Evolutionary conservation across 2,329 filamentous ascomycete species (phyloP).

Genomic region (Aphanocladium album): DNA sequence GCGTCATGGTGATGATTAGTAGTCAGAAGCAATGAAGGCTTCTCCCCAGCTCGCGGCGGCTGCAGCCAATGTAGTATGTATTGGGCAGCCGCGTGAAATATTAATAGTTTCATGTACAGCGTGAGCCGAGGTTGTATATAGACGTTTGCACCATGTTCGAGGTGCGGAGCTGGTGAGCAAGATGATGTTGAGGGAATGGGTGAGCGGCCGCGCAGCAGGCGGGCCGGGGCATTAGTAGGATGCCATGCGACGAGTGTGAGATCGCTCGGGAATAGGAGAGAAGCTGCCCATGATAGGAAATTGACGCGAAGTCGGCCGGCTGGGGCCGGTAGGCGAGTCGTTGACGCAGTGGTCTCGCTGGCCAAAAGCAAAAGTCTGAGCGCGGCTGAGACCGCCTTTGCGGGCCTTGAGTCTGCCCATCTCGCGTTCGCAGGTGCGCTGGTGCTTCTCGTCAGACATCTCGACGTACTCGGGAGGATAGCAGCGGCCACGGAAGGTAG

Average conservation of each 20-base stretch:
- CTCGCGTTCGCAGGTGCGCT: constrained; percentile 87
- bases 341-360: constrained; percentile 55
- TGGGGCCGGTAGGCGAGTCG: constrained; percentile 55
- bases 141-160: not conserved
- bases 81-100: constrained; percentile 3
- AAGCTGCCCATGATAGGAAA: constrained; percentile 37
- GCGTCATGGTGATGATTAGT: constrained; percentile 1
- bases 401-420: constrained; percentile 89
- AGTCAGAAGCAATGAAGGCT: not conserved
- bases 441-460: constrained; percentile 91
- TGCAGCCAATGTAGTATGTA: not conserved
- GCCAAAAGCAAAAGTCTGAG: constrained; percentile 94
- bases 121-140: constrained; percentile 6
- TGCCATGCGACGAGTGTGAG: constrained; percentile 55
- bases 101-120: constrained; percentile 11
- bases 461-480: constrained; percentile 94
- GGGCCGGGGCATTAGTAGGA: constrained; percentile 48
- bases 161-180: constrained; percentile 5
- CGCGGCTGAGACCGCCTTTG: constrained; percentile 78
- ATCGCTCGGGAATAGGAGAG: constrained; percentile 44
- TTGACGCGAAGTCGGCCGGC: constrained; percentile 36
- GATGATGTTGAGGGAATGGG: constrained; percentile 13
- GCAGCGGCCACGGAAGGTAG: constrained; percentile 71
- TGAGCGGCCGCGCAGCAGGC: constrained; percentile 24
- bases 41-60: not conserved